Base-by-base conservation (phyloP, 331 rosid species). In the Prunus yedoensis region DNA sequence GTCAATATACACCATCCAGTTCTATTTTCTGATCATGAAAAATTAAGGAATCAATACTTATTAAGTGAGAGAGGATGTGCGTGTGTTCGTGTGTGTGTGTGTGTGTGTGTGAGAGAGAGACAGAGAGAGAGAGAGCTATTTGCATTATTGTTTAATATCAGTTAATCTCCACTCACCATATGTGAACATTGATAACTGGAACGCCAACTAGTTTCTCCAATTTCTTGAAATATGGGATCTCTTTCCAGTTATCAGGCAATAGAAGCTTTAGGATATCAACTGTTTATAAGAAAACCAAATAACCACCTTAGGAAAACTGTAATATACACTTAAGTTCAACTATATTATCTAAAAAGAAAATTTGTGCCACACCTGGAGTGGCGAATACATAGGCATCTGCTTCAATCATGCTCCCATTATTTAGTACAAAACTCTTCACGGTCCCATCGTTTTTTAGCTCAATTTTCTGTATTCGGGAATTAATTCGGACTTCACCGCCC, bases 251-350 rank as follows among this genome's bases (percentile, higher is more conserved):
- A 58, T 89, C 71, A 4, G 99, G 99, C 71, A 94, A 69, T 81
- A 92, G 90, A 74, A 90, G 96, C 91, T 92, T 94, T 78, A 94
- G 57, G 90, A 92, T 85, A 84, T 94, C 99, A 77, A 94, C 99
- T 94, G 88, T 78, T 81, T 59, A 46, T 76, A 67, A 54, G 53
- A 66, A 50, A 84, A 65, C 56, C 46, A 64, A 73, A 35, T 41
- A 60, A 54, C 30, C 59, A 60, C 41, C 76, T 83, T 68, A 84
- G 72, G 41, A 13, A 77, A 65, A 74, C 62, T 57, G 61, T 65
- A 18, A 81, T 49, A 70, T 51, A 65, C 77, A 12, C 52, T 63
- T 71, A 53, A 53, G 43, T 46, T 53, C 28, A 46, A 38, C 46
- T 68, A 14, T 23, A 74, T 30, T 13, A 67, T 47, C 27, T 32